Conservation (phyloP, 345 rosid species). For the Linum usitatissimum region DNA sequence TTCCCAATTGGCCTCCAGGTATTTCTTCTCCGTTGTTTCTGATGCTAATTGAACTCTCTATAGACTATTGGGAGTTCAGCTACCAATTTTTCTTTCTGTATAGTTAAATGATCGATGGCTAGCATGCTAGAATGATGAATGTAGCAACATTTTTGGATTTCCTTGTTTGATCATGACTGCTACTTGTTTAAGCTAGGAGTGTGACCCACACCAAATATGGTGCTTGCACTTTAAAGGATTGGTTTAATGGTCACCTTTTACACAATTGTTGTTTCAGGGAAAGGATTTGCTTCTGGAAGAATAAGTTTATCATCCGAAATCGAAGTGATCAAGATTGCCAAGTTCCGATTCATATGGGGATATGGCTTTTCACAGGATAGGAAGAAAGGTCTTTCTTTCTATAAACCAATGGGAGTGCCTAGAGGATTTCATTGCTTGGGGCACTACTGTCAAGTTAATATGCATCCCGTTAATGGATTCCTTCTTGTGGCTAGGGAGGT, state of each 20-base stretch:
- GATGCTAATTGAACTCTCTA: neutral
- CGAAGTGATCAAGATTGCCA: slow-evolving; percentile 40
- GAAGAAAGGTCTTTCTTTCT: slow-evolving; percentile 44
- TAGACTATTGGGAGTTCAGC: neutral
- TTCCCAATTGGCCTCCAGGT: slow-evolving; percentile 79
- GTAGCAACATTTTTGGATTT: neutral
- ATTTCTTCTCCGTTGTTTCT: slow-evolving; percentile 2
- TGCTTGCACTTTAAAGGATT: neutral
- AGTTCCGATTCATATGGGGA: slow-evolving; percentile 59
- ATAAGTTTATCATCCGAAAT: slow-evolving; percentile 63
- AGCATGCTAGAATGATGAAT: neutral
- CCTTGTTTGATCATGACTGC: too few relatives aligned
- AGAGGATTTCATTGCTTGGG: slow-evolving; percentile 60
- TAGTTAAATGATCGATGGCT: neutral
- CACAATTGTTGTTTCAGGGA: slow-evolving; percentile 29
- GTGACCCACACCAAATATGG: too few relatives aligned
- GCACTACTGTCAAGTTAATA: slow-evolving; percentile 58
- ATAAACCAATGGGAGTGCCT: slow-evolving; percentile 54
- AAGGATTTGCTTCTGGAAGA: slow-evolving; percentile 60
- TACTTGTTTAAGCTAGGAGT: too few relatives aligned
- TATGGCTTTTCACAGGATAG: slow-evolving; percentile 26
- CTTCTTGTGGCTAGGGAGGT: slow-evolving; percentile 54
- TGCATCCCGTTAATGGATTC: slow-evolving; percentile 50
- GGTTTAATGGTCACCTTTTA: neutral
- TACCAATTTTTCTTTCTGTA: neutral